Conservation (phyloP, 306 rosid species). For the Rosa lucieae region DNA sequence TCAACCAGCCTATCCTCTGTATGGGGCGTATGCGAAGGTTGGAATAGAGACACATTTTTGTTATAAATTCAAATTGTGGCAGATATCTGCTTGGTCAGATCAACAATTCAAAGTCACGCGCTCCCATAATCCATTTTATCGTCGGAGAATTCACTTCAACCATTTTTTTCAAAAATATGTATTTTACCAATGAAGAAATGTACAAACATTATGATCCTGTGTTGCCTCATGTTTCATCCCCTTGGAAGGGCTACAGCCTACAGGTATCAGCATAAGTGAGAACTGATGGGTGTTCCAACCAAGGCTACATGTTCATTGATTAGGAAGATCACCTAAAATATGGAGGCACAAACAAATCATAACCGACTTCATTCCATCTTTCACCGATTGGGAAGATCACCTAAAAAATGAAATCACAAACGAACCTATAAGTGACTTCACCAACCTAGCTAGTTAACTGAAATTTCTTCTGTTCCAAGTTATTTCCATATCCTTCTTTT, state of each 20-base stretch:
- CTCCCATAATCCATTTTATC: no score
- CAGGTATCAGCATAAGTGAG: background rate
- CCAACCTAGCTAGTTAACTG: conserved; percentile 35
- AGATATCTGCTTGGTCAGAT: no score
- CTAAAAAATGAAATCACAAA: conserved; percentile 13
- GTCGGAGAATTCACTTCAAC: no score
- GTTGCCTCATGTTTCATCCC: background rate
- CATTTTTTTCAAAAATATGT: no score
- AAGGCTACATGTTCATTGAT: background rate
- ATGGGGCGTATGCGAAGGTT: no score
- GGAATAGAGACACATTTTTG: no score
- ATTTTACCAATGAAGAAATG: no score
- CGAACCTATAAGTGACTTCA: conserved; percentile 19
- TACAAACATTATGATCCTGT: background rate
- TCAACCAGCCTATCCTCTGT: no score
- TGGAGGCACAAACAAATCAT: background rate
- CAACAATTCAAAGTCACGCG: no score
- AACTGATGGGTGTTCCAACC: background rate
- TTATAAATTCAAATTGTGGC: no score
- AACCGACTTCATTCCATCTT: conserved; percentile 9
- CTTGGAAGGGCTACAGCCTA: background rate
- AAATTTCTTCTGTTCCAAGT: conserved; percentile 33
- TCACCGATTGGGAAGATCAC: background rate
- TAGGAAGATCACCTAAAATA: background rate
- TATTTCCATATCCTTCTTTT: conserved; percentile 11